These are phyloP conservation scores for Plasmodium coatneyi DNA, from an alignment of 169 alveolate species.

Conservation along the genomic window DNA sequence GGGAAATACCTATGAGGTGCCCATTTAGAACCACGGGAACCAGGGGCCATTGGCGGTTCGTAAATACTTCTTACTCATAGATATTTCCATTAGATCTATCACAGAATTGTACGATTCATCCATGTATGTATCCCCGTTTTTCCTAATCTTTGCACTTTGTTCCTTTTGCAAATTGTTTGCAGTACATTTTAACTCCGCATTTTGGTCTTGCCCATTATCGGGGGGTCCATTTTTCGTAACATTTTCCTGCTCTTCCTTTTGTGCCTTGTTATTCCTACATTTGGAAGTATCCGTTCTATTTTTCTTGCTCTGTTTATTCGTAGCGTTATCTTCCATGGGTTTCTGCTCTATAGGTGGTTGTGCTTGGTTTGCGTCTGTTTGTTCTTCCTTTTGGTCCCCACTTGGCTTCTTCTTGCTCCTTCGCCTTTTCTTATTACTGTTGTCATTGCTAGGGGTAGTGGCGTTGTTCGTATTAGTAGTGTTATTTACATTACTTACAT, in stretches of 20 bases:
- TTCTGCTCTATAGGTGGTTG: neutral
- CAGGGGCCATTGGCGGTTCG: conserved; percentile 31
- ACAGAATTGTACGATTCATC: conserved; percentile 39
- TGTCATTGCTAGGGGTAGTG: neutral
- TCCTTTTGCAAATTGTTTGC: conserved; percentile 8
- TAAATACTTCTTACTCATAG: conserved; percentile 51
- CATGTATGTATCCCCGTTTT: neutral
- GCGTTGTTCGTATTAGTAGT: neutral
- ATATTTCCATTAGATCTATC: conserved; percentile 58
- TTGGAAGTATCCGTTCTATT: neutral
- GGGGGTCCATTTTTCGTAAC: neutral
- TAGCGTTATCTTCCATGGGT: neutral
- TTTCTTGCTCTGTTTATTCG: neutral
- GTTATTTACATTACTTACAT: neutral
- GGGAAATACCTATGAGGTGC: neutral
- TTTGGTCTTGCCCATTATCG: neutral
- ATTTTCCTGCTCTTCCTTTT: neutral
- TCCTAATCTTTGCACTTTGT: neutral
- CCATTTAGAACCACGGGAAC: conserved; percentile 73
- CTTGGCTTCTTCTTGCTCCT: neutral
- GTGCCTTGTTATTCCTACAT: neutral
- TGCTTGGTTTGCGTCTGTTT: neutral
- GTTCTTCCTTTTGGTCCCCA: neutral
- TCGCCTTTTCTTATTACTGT: neutral
- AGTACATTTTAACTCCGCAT: neutral